phyloP scores from a whole-genome alignment of 2,329 filamentous ascomycete species.

The Capronia americana region DNA sequence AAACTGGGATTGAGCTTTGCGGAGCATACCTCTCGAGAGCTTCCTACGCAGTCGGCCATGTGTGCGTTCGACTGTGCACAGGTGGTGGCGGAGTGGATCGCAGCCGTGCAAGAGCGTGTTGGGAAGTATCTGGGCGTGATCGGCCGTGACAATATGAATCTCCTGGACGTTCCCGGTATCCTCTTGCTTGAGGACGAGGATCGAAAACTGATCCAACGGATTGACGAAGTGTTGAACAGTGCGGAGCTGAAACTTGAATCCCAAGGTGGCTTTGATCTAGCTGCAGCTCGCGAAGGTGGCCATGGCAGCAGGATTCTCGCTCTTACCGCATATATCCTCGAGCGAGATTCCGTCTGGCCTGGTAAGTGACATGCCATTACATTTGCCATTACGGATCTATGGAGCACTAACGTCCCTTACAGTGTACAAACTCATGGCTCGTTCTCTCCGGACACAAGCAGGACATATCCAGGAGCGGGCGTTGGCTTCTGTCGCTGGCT shows the following conservation, averaged over 20 bases:
- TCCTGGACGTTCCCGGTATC: conserved; percentile 79
- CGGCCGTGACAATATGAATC: conserved; percentile 80
- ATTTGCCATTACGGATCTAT: background rate
- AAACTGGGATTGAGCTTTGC: conserved; percentile 84
- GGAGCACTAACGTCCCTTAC: conserved; percentile 17
- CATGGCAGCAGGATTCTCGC: conserved; percentile 85
- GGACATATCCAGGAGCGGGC: conserved; percentile 67
- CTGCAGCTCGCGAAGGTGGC: conserved; percentile 64
- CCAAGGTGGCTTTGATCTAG: conserved; percentile 29
- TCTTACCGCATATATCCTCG: conserved; percentile 84
- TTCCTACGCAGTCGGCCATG: conserved; percentile 88
- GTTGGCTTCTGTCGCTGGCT: conserved; percentile 51
- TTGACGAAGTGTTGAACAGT: conserved; percentile 76
- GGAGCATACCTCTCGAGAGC: conserved; percentile 80
- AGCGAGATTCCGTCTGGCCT: conserved; percentile 91
- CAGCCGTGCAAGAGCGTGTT: conserved; percentile 91
- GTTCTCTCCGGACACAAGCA: conserved; percentile 69
- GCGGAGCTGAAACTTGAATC: conserved; percentile 72
- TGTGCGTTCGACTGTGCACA: conserved; percentile 94
- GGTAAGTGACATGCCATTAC: conserved; percentile 60
- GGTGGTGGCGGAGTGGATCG: conserved; percentile 92
- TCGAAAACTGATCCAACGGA: conserved; percentile 79
- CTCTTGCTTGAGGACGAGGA: conserved; percentile 94
- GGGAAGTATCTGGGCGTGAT: conserved; percentile 86
- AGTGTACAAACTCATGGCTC: conserved; percentile 74